A percentile compares a stretch with the other conserved stretches of the same genome.
phyloP scores from a whole-genome alignment of 1,284 basidiomycete species.

The Leccinum fuscescens region DNA sequence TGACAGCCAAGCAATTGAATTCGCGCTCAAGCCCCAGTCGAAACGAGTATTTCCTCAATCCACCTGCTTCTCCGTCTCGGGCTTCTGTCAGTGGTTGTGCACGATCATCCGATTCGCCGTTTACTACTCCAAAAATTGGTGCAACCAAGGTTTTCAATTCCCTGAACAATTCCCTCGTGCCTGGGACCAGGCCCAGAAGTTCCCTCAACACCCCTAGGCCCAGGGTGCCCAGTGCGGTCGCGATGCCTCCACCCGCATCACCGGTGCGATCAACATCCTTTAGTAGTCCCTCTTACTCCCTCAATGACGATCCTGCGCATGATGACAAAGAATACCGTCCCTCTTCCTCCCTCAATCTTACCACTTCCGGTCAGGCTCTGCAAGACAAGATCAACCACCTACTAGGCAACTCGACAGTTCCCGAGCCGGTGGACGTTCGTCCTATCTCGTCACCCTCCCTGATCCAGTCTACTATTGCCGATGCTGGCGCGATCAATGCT shows the following conservation, averaged over 20 bases:
- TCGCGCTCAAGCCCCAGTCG: conserved; percentile 36
- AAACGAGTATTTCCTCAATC: conserved; percentile 26
- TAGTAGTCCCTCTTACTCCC: conserved; percentile 29
- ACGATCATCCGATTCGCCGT: conserved; percentile 47
- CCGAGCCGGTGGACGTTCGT: conserved; percentile 11
- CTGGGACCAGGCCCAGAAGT: conserved; percentile 43
- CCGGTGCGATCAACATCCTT: conserved; percentile 39
- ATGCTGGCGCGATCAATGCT: conserved; percentile 35
- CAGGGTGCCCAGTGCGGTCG: conserved; percentile 67
- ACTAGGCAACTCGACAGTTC: conserved; percentile 33
- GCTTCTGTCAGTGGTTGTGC: conserved; percentile 9
- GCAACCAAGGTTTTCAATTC: conserved; percentile 37
- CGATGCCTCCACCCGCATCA: conserved; percentile 76
- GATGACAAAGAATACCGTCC: conserved; percentile 23
- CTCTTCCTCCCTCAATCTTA: conserved; percentile 37
- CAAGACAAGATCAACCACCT: conserved; percentile 53
- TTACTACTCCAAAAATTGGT: conserved; percentile 60
- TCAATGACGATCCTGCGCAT: conserved; percentile 32
- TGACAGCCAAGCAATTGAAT: conserved; percentile 80
- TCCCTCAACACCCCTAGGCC: conserved; percentile 56
- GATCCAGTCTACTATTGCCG: conserved; percentile 19
- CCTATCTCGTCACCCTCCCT: conserved; percentile 13
- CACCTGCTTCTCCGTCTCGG: conserved; percentile 32
- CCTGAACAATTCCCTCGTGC: conserved; percentile 41
- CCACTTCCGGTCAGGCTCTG: conserved; percentile 41